These are phyloP conservation scores for Eimeria brunetti DNA, from an alignment of 169 alveolate genomes.

Conservation along the genomic window DNA sequence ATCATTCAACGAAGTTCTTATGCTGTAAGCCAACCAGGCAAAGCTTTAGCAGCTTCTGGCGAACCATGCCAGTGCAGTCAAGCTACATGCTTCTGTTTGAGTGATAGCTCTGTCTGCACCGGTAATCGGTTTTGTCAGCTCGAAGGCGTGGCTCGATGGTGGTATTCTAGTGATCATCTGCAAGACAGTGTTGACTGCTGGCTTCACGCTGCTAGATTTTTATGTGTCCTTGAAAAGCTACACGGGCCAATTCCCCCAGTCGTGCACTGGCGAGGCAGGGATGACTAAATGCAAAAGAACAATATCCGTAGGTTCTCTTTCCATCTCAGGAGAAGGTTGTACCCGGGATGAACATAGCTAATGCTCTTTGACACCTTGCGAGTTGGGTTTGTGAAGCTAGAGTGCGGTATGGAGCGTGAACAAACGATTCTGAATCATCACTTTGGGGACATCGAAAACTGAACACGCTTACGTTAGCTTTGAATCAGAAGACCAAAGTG, in stretches of 20 bases:
- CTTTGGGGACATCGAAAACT: not conserved
- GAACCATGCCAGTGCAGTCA: too few species aligned
- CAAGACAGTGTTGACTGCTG: not conserved
- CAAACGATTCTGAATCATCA: not conserved
- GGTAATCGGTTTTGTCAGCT: too few species aligned
- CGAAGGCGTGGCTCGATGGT: too few species aligned
- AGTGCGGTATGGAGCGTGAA: not conserved
- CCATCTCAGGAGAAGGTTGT: not conserved
- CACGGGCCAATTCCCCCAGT: not conserved
- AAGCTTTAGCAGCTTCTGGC: too few species aligned
- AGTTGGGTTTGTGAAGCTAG: not conserved
- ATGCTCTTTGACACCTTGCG: not conserved
- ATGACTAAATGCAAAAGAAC: not conserved
- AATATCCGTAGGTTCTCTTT: not conserved
- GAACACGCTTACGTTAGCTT: not conserved
- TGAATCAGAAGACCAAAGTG: not conserved
- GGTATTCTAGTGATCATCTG: too few species aligned
- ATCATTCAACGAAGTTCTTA: too few species aligned
- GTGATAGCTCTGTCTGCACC: too few species aligned
- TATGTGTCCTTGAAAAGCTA: not conserved
- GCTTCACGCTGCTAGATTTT: not conserved
- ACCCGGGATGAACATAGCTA: not conserved
- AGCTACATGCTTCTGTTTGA: too few species aligned
- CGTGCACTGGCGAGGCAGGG: not conserved
- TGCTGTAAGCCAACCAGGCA: too few species aligned